Base-by-base conservation (phyloP, 208 protist species). In the Leishmania lainsoni region DNA sequence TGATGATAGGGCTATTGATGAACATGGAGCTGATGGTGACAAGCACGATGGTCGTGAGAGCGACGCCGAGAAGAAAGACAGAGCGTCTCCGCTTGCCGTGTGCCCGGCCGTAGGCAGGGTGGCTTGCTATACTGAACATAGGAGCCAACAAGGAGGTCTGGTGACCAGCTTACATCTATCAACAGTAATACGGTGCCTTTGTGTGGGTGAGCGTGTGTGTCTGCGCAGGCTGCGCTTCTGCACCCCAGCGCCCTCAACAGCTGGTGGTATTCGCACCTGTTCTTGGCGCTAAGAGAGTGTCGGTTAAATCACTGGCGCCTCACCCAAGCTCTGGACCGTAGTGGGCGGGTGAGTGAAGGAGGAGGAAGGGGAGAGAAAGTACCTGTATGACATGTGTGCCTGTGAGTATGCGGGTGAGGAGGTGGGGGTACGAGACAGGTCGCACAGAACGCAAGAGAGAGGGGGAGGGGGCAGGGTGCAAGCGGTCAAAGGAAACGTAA, bases 21-120 rank as follows among this genome's bases (percentile, higher is more conserved):
- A 90, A 87, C 86, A 90, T 88, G 72, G 35, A 22, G 42, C 75
- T 5, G 42, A 89, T 65, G 22, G 79, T 0, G 5, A 81, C 5
- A 10, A 90, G 20, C 8, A 54, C 81, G 26, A 68, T 45, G 48
- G 77, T 54, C 65, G 76, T 56, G 39, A 75, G 17, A 6, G 68
- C 29, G 22, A 84, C 29, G 26, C 86, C 83, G 6, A 80, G 0
- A n/a, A 83, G 0, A 35, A 76, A 68, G 12, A 86, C 5, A 45
- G 26, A 29, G 20, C 61, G 29, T 54, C 71, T 81, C 16, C 54
- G 56, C 35, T 16, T 58, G 66, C 56, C 51, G 4, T 39, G 3
- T 5, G 48, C 0, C 17, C 42, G 66, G 51, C 29, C 16, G 49
- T 63, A 70, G 42, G 0, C 20, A 16, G 32, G 54, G 42, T n/a